phyloP scores from a whole-genome alignment of 192 early-diverging fungal genomes.

The Neocallimastix lanati region DNA sequence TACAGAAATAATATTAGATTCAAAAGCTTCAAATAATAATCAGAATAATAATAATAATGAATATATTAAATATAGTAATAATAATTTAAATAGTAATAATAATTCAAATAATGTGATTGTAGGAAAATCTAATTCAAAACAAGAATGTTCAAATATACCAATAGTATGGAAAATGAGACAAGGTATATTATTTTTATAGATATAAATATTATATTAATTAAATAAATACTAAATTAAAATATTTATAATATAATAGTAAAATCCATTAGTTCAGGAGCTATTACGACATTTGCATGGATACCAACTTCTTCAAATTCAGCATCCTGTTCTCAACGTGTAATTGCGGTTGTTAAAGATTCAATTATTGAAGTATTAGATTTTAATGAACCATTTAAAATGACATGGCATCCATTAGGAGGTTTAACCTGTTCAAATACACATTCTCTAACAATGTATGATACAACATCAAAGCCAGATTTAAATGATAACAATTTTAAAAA shows the following conservation, averaged over 20 bases:
- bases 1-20: background rate
- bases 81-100: background rate
- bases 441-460: background rate
- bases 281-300: conserved; percentile 28
- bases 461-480: conserved; percentile 1
- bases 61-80: no score
- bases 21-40: background rate
- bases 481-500: conserved; percentile 3
- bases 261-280: conserved; percentile 4
- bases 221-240: background rate
- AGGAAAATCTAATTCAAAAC: background rate
- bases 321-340: conserved; percentile 13
- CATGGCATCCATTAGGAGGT: conserved; percentile 33
- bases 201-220: background rate
- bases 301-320: conserved; percentile 15
- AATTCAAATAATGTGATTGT: background rate
- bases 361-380: conserved; percentile 23
- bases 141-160: background rate
- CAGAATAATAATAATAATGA: background rate
- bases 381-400: conserved; percentile 24
- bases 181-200: background rate
- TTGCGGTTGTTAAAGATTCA: conserved; percentile 31
- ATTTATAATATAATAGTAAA: no score
- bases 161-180: background rate
- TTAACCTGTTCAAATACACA: conserved; percentile 16